These are phyloP conservation scores for Cryphonectria naterciae DNA, from an alignment of 2,329 filamentous ascomycete genomes.

Conservation along the genomic window DNA sequence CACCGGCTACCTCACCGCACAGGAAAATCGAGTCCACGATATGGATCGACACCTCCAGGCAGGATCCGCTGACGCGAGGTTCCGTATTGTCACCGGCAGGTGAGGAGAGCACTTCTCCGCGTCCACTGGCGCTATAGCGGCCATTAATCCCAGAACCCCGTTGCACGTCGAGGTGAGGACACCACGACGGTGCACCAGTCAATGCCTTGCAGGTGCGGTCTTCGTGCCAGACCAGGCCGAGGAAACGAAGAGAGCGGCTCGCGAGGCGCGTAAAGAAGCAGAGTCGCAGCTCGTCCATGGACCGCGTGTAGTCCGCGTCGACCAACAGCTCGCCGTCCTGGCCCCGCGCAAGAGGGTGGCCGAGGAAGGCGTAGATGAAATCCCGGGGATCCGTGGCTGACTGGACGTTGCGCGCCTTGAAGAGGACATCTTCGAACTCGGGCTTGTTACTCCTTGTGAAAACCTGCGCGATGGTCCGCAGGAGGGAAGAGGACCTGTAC, in stretches of 20 bases:
- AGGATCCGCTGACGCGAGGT: background rate
- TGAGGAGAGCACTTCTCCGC: background rate
- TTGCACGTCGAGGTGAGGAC: background rate
- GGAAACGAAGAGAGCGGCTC: background rate
- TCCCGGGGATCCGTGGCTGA: conserved; percentile 11
- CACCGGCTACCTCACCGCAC: background rate
- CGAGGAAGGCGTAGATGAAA: conserved; percentile 14
- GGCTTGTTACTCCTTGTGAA: background rate
- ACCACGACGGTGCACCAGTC: background rate
- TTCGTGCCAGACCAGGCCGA: background rate
- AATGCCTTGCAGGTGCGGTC: background rate
- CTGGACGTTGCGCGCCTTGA: background rate
- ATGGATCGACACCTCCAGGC: background rate
- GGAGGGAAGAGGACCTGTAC: background rate
- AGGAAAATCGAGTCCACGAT: background rate
- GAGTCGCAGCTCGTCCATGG: background rate
- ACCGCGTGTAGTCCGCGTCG: conserved; percentile 5
- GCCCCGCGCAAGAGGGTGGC: conserved; percentile 5
- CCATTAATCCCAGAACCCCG: background rate
- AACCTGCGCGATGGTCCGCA: background rate
- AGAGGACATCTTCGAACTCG: background rate
- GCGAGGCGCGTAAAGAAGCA: background rate
- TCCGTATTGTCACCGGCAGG: background rate
- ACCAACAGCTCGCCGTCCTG: conserved; percentile 4
- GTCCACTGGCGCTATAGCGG: background rate